Conservation (phyloP, 176 grass and related monocot genomes). For the Bromus sterilis region DNA sequence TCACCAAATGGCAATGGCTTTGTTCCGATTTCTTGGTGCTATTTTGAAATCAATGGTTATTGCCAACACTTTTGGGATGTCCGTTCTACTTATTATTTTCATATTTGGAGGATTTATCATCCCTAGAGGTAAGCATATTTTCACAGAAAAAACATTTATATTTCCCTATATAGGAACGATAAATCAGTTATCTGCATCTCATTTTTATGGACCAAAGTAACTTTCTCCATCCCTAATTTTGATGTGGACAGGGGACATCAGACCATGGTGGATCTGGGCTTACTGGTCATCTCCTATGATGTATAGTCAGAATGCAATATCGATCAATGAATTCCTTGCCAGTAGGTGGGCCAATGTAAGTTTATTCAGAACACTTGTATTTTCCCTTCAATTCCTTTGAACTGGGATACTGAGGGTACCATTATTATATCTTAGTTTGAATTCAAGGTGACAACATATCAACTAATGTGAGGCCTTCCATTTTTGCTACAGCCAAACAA, state of each 20-base stretch:
- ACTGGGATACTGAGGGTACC: not conserved
- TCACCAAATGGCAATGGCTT: conserved; percentile 69
- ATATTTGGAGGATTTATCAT: conserved; percentile 87
- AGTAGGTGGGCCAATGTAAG: conserved; percentile 71
- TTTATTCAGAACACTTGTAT: conserved; percentile 19
- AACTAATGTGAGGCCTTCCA: not conserved
- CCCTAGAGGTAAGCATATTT: conserved; percentile 40
- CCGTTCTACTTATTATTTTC: conserved; percentile 61
- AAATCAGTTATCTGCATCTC: not conserved
- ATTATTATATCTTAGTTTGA: not conserved
- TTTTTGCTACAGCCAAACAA: conserved; percentile 54
- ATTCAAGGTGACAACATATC: not conserved
- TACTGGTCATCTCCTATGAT: conserved; percentile 87
- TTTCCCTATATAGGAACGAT: not conserved
- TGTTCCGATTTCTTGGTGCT: conserved; percentile 78
- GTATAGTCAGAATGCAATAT: conserved; percentile 82
- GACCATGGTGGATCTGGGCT: conserved; percentile 94
- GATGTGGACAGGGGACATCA: conserved; percentile 60
- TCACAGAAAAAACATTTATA: not conserved
- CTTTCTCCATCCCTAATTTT: not conserved
- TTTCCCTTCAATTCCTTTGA: not conserved
- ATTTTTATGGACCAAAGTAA: conserved; percentile 4
- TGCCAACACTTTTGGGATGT: conserved; percentile 70
- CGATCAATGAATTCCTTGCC: conserved; percentile 84
- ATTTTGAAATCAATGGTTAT: conserved; percentile 75